Evolutionary conservation across 2,329 filamentous ascomycete species (phyloP), one percentile per base, ranked within the genome.

Genomic region (Fusarium euwallaceae): DNA sequence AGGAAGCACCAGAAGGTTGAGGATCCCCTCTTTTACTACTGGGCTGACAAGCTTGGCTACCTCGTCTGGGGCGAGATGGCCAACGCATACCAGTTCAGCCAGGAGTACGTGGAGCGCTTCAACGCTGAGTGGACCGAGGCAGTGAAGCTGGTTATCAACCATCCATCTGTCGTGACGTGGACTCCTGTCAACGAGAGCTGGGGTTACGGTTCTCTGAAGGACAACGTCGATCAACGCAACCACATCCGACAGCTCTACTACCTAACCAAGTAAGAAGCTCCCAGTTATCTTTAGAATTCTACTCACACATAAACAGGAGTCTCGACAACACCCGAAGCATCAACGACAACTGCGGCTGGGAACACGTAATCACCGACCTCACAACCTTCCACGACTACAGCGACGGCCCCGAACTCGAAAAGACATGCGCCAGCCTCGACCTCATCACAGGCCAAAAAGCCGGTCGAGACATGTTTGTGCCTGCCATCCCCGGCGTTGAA

Each of bases 261-360:
- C 75, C 79, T 88, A 67, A 93, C 92, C 11, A 93, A 92, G 86
- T 89, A 81, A 77, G 84, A 10, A 8, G 2, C 2, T 1, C 2
- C 0, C 0, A 2, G 2, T 1, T 4, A 22, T 17, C 27, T 27
- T 56, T 10, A 45, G 2, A n/a, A 45, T 32, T 53, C 24, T 27
- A 32, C 72, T 76, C 27, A 79, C 55, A 20, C 4, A 17, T 6
- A 9, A 14, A 7, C 51, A 83, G 82, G 64, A 86, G 86, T 0
- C 84, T 93, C 2, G 92, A 93, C 72, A 86, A 89, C 2, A 92
- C 88, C 0, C 83, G 92, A 7, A 90, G 90, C 17, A 86, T 93
- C 77, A 93, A 93, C 77, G 91, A 93, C 80, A 93, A 93, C 80
- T 93, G 91, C 73, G 92, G 92, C 37, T 93, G 92, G 92, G 91